Percentiles rank a stretch among this genome's conserved stretches.
phyloP scores from a whole-genome alignment of 2,329 filamentous ascomycete species.

The Colletotrichum sp. region DNA sequence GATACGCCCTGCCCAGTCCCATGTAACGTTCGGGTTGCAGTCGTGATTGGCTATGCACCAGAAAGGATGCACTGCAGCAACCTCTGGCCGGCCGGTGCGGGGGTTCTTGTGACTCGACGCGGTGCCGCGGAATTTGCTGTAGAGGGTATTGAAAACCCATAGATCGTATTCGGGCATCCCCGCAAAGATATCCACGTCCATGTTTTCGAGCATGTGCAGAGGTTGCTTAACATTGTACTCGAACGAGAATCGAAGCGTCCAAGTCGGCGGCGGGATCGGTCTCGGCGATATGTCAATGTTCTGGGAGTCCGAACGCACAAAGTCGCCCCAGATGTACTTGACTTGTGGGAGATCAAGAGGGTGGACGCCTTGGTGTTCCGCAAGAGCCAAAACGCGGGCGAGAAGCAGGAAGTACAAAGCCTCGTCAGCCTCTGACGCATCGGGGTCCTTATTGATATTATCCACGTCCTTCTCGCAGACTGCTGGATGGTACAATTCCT shows the following conservation, averaged over 20 bases:
- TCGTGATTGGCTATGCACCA: conserved; percentile 98
- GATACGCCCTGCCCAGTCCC: conserved; percentile 90
- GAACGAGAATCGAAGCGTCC: conserved; percentile 81
- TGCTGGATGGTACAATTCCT: conserved; percentile 66
- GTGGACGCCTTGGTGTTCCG: conserved; percentile 63
- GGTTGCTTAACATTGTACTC: conserved; percentile 76
- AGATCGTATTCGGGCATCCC: conserved; percentile 66
- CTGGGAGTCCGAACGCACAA: conserved; percentile 58
- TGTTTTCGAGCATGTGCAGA: conserved; percentile 80
- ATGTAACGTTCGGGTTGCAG: conserved; percentile 92
- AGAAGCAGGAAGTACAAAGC: conserved; percentile 69
- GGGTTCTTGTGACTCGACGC: conserved; percentile 83
- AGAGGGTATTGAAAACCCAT: conserved; percentile 91
- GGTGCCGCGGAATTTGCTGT: conserved; percentile 91
- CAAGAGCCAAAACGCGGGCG: conserved; percentile 67
- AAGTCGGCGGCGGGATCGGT: conserved; percentile 62
- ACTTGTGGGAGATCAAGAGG: conserved; percentile 69
- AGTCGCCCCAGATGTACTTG: conserved; percentile 75
- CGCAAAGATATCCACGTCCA: conserved; percentile 80
- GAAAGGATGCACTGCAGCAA: conserved; percentile 90
- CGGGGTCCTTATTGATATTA: conserved; percentile 67
- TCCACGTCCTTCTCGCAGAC: conserved; percentile 72
- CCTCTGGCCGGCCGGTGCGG: conserved; percentile 82
- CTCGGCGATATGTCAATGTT: conserved; percentile 59
- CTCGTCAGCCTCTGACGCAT: conserved; percentile 63